phyloP scores from a whole-genome alignment of 2,329 filamentous ascomycete species.

The Nigrospora sphaerica region DNA sequence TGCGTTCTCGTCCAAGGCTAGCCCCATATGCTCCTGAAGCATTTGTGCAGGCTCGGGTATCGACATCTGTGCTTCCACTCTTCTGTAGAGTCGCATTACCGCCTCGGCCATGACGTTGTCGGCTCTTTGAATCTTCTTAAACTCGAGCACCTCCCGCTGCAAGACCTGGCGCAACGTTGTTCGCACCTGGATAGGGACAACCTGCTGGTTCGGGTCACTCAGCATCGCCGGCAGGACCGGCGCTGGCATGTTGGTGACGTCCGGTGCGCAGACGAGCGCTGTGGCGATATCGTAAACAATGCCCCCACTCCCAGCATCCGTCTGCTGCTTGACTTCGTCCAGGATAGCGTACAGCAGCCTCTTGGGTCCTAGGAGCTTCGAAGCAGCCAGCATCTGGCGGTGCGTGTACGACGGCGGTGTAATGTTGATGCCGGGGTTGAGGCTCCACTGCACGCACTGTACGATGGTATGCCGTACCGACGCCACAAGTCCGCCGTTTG shows the following conservation, averaged over 20 bases:
- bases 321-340: constrained; percentile 60
- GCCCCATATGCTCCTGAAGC: constrained; percentile 33
- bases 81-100: constrained; percentile 54
- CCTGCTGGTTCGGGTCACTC: constrained; percentile 22
- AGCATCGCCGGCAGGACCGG: constrained; percentile 19
- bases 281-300: constrained; percentile 63
- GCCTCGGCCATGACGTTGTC: constrained; percentile 53
- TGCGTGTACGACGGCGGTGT: constrained; percentile 65
- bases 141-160: constrained; percentile 49
- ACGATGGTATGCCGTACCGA: constrained; percentile 56
- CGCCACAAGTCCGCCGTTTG: constrained; percentile 47
- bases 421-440: constrained; percentile 45
- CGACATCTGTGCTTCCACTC: constrained; percentile 59
- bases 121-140: constrained; percentile 46
- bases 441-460: constrained; percentile 59
- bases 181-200: constrained; percentile 27
- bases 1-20: constrained; percentile 31
- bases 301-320: constrained; percentile 49
- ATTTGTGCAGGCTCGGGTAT: constrained; percentile 28
- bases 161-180: constrained; percentile 56
- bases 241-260: constrained; percentile 38
- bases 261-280: constrained; percentile 62
- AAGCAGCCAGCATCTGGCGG: constrained; percentile 56
- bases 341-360: constrained; percentile 55
- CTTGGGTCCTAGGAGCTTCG: constrained; percentile 55